phyloP scores from a whole-genome alignment of 2,329 filamentous ascomycete genomes.

The Orbilia blumenaviensis region DNA sequence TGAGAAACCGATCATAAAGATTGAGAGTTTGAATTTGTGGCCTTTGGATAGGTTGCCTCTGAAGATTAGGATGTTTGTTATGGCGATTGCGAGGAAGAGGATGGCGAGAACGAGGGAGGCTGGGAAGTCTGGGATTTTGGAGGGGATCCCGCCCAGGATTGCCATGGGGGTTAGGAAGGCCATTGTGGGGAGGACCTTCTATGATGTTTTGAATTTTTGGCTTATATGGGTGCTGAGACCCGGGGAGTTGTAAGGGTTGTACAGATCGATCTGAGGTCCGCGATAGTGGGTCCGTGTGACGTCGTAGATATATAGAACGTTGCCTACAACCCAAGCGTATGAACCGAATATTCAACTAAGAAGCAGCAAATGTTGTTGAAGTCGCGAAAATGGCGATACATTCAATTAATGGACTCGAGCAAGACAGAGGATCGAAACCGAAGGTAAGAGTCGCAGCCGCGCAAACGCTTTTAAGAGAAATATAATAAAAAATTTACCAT shows the following conservation, averaged over 20 bases:
- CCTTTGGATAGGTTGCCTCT: slow-evolving; percentile 57
- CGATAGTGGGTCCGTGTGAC: slow-evolving; percentile 4
- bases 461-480: not conserved
- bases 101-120: slow-evolving; percentile 47
- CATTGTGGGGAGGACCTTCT: too few species aligned
- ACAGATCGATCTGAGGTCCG: not conserved
- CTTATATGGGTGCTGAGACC: slow-evolving; percentile 1
- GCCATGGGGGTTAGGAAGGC: slow-evolving; percentile 26
- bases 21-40: slow-evolving; percentile 62
- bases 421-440: not conserved
- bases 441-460: not conserved
- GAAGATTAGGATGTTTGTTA: slow-evolving; percentile 51
- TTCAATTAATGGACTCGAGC: not conserved
- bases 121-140: slow-evolving; percentile 50
- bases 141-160: slow-evolving; percentile 38
- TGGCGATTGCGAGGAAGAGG: slow-evolving; percentile 38
- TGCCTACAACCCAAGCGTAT: not conserved
- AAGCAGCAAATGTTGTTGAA: too few species aligned
- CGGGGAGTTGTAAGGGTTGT: not conserved
- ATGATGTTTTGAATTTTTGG: not conserved
- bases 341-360: not conserved
- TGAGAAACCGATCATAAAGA: slow-evolving; percentile 56
- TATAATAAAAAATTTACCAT: not conserved
- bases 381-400: not conserved
- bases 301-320: not conserved